Conservation (phyloP, 352 stramenopile genomes). For the Globisporangium yorkense region DNA sequence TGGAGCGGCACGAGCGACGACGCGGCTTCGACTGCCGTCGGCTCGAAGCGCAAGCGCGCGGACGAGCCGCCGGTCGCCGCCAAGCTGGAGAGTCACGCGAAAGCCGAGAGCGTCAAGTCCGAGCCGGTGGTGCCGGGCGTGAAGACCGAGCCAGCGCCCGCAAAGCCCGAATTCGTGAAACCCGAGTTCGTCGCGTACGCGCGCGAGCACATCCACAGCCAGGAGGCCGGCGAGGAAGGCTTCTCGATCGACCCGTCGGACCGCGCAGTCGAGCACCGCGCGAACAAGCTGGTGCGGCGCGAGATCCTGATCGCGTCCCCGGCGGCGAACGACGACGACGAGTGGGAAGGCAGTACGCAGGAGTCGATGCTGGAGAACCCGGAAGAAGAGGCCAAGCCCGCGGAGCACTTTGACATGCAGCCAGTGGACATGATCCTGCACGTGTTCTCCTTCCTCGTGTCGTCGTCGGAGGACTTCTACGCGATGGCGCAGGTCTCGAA, state of each 20-base stretch:
- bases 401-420: constrained; percentile 81
- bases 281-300: constrained; percentile 77
- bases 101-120: neutral
- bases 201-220: constrained; percentile 71
- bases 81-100: neutral
- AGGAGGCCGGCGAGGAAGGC: constrained; percentile 73
- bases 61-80: constrained; percentile 1
- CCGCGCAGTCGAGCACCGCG: constrained; percentile 72
- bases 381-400: constrained; percentile 25
- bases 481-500: constrained; percentile 73
- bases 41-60: constrained; percentile 14
- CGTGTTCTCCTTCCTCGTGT: constrained; percentile 83
- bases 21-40: constrained; percentile 1
- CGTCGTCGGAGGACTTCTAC: constrained; percentile 54
- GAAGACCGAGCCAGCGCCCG: constrained; percentile 11
- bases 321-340: constrained; percentile 70
- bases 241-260: constrained; percentile 85
- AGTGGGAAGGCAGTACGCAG: constrained; percentile 41
- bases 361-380: constrained; percentile 33
- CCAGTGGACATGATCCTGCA: constrained; percentile 85
- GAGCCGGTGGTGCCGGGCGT: constrained; percentile 20
- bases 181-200: constrained; percentile 65
- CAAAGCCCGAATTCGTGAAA: constrained; percentile 2
- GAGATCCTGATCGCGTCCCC: constrained; percentile 84
- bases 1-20: constrained; percentile 6